Evolutionary conservation across 768 basidiomycete species (phyloP), one percentile per base, ranked within the genome.

Genomic region (Rhizopogon sp.): DNA sequence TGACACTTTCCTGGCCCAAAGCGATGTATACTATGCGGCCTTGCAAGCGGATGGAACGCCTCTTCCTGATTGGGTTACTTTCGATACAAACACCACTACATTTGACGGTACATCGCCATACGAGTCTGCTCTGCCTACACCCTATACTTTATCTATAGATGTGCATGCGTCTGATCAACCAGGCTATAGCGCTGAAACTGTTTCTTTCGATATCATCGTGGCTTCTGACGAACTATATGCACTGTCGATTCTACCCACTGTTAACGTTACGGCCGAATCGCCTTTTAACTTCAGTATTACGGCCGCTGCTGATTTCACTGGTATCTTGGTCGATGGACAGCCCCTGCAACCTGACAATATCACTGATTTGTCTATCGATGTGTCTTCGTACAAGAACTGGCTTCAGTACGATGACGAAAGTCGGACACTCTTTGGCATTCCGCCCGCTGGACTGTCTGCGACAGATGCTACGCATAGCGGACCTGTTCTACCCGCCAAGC

Each of bases 101-200:
- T 81, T 97, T 50, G 79, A 88, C 58, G 95, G 95, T 9, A 78
- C 88, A 20, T 79, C 86, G 3, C 95, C 94, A 2, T 45, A 67
- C 51, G 70, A 78, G 31, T 64, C 72, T 40, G 62, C 62, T 16
- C 56, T 72, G n/a, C 50, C 67, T 28, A 72, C 72, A 6, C 80
- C 79, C 2, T 66, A 69, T 29, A 65, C 71, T 6, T 66, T 87
- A 55, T 64, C 79, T 8, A 72, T 95, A 28, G 69, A 74, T 31
- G 70, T 97, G 22, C 77, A 81, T 62, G 90, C 80, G 5, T 86
- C 89, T 43, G 90, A 93, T 60, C 76, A 81, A 58, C 75, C 79
- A 61, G 91, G 90, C 6, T 92, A 86, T 62, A 81, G 81, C 10
- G 85, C 87, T 39, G 71, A 72, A 8, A 70, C 68, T 16, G 68